A percentile compares a stretch with the other conserved stretches of the same genome.
Conservation (phyloP, 352 stramenopile genomes). For the Pythium guiyangense region DNA sequence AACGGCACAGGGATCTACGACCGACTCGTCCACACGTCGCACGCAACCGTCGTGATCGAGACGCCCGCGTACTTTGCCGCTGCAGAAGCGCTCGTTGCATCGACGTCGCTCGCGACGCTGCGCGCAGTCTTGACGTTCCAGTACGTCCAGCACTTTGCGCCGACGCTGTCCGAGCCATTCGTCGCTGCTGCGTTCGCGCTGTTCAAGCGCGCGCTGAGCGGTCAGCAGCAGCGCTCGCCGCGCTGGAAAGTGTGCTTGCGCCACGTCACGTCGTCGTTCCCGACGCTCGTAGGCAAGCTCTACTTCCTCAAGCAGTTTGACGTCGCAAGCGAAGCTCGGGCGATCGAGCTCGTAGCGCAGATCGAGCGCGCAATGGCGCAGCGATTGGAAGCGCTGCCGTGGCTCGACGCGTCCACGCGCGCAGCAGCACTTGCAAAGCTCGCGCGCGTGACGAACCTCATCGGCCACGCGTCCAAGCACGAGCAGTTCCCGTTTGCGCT, state of each 20-base stretch:
- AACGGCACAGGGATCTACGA: constrained; percentile 35
- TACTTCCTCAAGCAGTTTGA: constrained; percentile 91
- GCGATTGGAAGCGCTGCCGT: constrained; percentile 75
- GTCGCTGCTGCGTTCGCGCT: constrained; percentile 90
- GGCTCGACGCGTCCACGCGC: constrained; percentile 86
- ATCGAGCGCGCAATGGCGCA: constrained; percentile 80
- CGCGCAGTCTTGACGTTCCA: constrained; percentile 52
- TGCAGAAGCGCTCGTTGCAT: constrained; percentile 42
- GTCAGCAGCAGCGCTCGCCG: constrained; percentile 82
- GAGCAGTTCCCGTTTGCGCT: constrained; percentile 64
- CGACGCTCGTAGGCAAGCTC: constrained; percentile 82
- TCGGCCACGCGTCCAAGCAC: constrained; percentile 43
- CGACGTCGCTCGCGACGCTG: constrained; percentile 39
- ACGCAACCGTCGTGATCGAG: constrained; percentile 42
- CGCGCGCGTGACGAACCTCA: constrained; percentile 61
- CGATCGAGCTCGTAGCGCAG: constrained; percentile 81
- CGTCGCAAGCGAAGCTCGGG: constrained; percentile 61
- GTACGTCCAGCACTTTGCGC: constrained; percentile 35
- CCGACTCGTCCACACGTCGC: constrained; percentile 13
- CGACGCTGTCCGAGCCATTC: constrained; percentile 62
- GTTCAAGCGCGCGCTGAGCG: constrained; percentile 67
- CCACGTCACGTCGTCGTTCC: constrained; percentile 41
- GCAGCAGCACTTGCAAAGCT: constrained; percentile 87
- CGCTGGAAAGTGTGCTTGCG: constrained; percentile 89
- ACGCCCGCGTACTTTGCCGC: constrained; percentile 51